Evolutionary conservation across 495 filamentous ascomycete species (phyloP), one percentile per base, ranked within the genome.

Genomic region (Trichodelitschia bisporula): DNA sequence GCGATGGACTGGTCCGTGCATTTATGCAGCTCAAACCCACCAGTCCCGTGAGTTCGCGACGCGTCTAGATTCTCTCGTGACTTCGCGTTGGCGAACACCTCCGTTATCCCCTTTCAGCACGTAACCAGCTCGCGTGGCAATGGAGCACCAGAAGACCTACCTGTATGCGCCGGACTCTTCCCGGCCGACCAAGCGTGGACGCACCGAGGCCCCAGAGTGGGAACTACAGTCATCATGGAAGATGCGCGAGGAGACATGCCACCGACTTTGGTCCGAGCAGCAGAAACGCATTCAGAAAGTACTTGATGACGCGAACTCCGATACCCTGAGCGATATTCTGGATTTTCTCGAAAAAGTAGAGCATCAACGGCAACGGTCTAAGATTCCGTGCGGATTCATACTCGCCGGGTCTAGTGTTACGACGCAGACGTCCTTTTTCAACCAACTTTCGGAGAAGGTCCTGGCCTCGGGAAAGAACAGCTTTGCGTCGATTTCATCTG

Each of bases 371-470:
- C 36, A 23, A 2, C 9, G 18, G 4, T 55, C 53, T 15, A 63
- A 55, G 41, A 69, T 92, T 16, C 76, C 79, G 0, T 70, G 78
- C 3, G 82, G 64, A 10, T 66, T 93, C 33, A 66, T 97, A 24
- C 67, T 79, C 18, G 72, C 76, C 12, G 83, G 79, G 4, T 77
- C 80, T n/a, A 83, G 80, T 38, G 73, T 83, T 32, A 71, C 78
- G 16, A 75, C 73, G 9, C 73, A 84, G 33, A 61, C 59, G 11
- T 55, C 71, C 19, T 54, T 93, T 13, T 72, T 92, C 34, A 62
- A 62, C 41, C 74, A 66, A 53, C 59, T 75, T 31, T 29, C 27
- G 27, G 27, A 29, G 6, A 6, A 15, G 6, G 6, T 29, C 8
- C 6, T 14, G 10, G 5, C 10, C 6, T 6, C 6, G 6, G 6